Conservation (phyloP, 192 early-diverging fungal genomes). For the Podochytrium sp. region DNA sequence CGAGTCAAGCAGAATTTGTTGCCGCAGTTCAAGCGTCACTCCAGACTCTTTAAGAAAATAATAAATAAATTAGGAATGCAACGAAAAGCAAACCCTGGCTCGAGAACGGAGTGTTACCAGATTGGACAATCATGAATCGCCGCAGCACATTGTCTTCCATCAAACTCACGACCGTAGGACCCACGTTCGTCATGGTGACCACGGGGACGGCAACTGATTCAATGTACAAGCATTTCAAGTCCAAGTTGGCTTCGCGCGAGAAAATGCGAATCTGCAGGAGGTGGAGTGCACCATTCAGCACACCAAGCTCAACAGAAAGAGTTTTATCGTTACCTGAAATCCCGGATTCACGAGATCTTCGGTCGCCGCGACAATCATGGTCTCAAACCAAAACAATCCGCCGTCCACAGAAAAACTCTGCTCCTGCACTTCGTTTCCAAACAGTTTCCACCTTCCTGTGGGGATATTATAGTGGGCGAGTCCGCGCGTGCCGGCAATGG, state of each 20-base stretch:
- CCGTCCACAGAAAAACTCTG: constrained; percentile 71
- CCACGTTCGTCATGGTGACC: constrained; percentile 56
- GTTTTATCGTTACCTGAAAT: constrained; percentile 36
- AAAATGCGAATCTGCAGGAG: constrained; percentile 66
- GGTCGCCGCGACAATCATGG: constrained; percentile 70
- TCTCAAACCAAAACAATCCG: constrained; percentile 74
- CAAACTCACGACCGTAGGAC: constrained; percentile 64
- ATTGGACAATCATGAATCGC: constrained; percentile 47
- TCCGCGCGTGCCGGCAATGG: constrained; percentile 84
- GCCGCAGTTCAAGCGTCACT: constrained; percentile 41
- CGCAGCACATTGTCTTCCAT: constrained; percentile 62
- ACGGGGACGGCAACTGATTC: constrained; percentile 54
- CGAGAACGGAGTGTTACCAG: background rate
- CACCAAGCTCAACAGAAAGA: constrained; percentile 16
- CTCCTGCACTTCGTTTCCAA: constrained; percentile 84
- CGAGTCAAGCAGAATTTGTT: constrained; percentile 57
- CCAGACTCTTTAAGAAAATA: no score
- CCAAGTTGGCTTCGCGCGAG: constrained; percentile 73
- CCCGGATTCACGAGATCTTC: constrained; percentile 44
- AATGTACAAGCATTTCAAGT: constrained; percentile 64
- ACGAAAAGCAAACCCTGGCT: no score
- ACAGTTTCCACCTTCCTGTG: constrained; percentile 84
- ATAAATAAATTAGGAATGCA: no score
- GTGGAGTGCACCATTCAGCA: background rate
- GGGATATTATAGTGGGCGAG: constrained; percentile 76